These are phyloP conservation scores for Phialophora expanda DNA, from an alignment of 2,329 filamentous ascomycete genomes.

Conservation along the genomic window DNA sequence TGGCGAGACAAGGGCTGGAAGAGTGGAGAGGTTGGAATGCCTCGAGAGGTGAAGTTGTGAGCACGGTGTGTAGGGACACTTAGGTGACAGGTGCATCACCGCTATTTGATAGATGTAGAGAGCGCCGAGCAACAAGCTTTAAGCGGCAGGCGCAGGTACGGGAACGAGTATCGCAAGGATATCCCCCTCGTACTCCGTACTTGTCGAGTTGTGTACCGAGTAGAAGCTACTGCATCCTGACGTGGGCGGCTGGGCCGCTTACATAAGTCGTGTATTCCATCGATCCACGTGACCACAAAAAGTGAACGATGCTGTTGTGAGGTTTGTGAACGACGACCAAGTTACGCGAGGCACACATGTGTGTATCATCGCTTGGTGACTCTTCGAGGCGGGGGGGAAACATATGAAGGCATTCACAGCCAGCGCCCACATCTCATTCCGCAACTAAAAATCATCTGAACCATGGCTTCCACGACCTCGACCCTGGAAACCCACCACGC, in stretches of 20 bases:
- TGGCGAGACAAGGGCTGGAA: constrained; percentile 19
- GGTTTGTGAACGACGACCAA: not conserved
- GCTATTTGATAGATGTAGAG: not conserved
- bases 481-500: not conserved
- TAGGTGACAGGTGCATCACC: not conserved
- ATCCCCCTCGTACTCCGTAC: no score
- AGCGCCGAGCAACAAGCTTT: not conserved
- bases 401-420: not conserved
- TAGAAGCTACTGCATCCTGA: not conserved
- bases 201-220: no score
- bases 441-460: not conserved
- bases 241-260: not conserved
- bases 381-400: not conserved
- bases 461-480: constrained; percentile 15
- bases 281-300: not conserved
- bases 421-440: no score
- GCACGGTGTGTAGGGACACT: not conserved
- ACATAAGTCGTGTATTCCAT: not conserved
- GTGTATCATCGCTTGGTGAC: not conserved
- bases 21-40: constrained; percentile 7
- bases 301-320: not conserved
- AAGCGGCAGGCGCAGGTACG: not conserved
- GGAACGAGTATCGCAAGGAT: no score
- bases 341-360: not conserved
- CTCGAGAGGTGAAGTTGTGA: constrained; percentile 7